These are phyloP conservation scores for Ophiocordyceps camponoti-floridani DNA, from an alignment of 2,329 filamentous ascomycete species.

Conservation along the genomic window DNA sequence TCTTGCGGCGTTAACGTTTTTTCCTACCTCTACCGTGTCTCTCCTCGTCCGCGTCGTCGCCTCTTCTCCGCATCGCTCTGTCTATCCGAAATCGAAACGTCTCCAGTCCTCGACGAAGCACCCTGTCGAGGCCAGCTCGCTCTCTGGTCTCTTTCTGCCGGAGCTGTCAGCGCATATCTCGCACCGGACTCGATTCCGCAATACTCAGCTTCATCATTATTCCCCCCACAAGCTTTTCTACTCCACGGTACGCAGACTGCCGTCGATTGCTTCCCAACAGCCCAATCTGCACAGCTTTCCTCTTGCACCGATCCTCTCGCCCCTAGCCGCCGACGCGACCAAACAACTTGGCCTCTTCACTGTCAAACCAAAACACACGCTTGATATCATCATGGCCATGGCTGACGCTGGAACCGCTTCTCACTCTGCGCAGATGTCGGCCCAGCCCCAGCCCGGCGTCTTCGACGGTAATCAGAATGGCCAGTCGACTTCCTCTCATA, in stretches of 20 bases:
- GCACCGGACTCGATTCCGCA: neutral
- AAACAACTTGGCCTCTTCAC: neutral
- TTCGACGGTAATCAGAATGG: conserved; percentile 58
- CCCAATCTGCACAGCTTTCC: conserved; percentile 1
- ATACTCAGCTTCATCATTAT: neutral
- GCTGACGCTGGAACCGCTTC: conserved; percentile 54
- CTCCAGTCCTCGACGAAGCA: neutral
- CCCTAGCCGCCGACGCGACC: neutral
- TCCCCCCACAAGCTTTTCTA: neutral
- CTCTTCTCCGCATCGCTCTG: conserved; percentile 1
- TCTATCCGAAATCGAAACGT: neutral
- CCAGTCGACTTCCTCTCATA: conserved; percentile 54
- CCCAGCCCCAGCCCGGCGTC: conserved; percentile 50
- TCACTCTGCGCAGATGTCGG: conserved; percentile 47
- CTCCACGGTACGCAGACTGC: neutral
- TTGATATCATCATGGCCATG: conserved; percentile 35
- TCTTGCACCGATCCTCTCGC: neutral
- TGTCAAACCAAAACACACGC: neutral
- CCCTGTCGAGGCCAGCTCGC: neutral
- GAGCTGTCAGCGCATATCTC: neutral
- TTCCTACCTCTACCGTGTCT: neutral
- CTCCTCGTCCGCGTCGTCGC: conserved; percentile 1
- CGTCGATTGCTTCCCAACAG: neutral
- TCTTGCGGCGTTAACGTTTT: conserved; percentile 2
- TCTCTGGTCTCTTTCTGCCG: neutral